Percentiles rank a stretch among this genome's conserved stretches.
Conservation (phyloP, 1,284 basidiomycete genomes). For the Grifola frondosa region DNA sequence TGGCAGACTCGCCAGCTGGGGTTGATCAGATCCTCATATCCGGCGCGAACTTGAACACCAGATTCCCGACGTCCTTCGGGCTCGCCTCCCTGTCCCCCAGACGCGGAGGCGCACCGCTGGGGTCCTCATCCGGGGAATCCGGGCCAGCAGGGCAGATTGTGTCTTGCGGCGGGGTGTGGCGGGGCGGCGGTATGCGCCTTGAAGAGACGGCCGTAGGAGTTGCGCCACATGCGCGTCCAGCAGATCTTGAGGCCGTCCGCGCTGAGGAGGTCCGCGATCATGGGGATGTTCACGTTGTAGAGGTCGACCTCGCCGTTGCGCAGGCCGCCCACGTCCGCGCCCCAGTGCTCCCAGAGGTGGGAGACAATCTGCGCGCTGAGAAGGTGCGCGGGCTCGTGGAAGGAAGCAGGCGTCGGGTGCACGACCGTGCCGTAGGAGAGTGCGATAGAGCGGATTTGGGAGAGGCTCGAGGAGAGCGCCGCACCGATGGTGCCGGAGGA, state of each 20-base stretch:
- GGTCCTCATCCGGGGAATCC: slow-evolving; percentile 35
- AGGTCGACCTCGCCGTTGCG: slow-evolving; percentile 69
- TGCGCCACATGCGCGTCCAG: slow-evolving; percentile 79
- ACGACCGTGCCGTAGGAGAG: slow-evolving; percentile 83
- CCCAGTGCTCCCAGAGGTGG: slow-evolving; percentile 82
- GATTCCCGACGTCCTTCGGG: slow-evolving; percentile 33
- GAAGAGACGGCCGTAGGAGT: slow-evolving; percentile 75
- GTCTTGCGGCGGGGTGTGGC: slow-evolving; percentile 18
- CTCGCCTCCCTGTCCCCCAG: slow-evolving; percentile 9
- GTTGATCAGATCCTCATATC: slow-evolving; percentile 70
- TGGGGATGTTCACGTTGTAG: slow-evolving; percentile 81
- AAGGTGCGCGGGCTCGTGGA: slow-evolving; percentile 68
- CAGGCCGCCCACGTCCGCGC: slow-evolving; percentile 57
- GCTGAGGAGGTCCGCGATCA: slow-evolving; percentile 59
- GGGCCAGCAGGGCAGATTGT: slow-evolving; percentile 41
- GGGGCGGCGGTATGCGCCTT: slow-evolving; percentile 42
- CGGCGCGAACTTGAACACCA: slow-evolving; percentile 82
- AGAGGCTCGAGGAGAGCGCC: slow-evolving; percentile 78
- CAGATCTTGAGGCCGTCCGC: slow-evolving; percentile 59
- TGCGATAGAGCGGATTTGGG: slow-evolving; percentile 69
- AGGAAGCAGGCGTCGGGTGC: slow-evolving; percentile 61
- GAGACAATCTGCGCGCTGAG: slow-evolving; percentile 68
- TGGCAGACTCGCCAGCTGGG: slow-evolving; percentile 61
- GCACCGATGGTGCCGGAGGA: slow-evolving; percentile 92
- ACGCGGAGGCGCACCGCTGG: slow-evolving; percentile 12